These are phyloP conservation scores for Fusarium subglutinans DNA, from an alignment of 2,329 filamentous ascomycete genomes.

Conservation along the genomic window DNA sequence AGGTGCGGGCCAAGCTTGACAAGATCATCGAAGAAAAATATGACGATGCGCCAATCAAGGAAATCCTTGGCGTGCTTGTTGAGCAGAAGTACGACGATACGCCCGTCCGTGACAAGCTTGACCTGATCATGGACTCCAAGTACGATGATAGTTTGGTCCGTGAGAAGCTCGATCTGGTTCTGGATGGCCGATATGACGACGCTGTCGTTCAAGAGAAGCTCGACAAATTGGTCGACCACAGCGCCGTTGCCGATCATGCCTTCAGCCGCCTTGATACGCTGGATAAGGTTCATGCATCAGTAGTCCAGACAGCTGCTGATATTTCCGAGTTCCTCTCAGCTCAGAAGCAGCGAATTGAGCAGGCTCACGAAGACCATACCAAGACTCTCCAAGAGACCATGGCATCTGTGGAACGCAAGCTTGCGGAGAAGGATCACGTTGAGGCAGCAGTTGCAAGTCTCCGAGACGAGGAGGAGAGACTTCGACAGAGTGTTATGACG, in stretches of 20 bases:
- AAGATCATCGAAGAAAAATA: conserved; percentile 42
- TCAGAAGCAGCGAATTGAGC: conserved; percentile 77
- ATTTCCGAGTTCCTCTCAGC: conserved; percentile 82
- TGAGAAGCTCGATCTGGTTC: conserved; percentile 44
- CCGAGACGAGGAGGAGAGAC: conserved; percentile 61
- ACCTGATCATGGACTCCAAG: conserved; percentile 48
- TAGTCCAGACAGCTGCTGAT: conserved; percentile 83
- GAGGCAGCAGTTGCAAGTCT: conserved; percentile 63
- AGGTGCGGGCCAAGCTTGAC: conserved; percentile 40
- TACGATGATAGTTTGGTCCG: conserved; percentile 47
- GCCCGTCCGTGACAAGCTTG: conserved; percentile 51
- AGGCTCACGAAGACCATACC: conserved; percentile 82
- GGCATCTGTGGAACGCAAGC: conserved; percentile 80
- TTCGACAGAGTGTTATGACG: conserved; percentile 64
- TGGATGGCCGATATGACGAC: conserved; percentile 61
- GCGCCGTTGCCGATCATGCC: conserved; percentile 72
- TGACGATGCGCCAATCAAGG: conserved; percentile 44
- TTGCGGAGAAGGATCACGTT: conserved; percentile 71
- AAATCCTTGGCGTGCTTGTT: conserved; percentile 37
- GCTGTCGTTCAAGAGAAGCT: conserved; percentile 50
- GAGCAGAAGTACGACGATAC: conserved; percentile 45
- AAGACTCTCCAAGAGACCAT: conserved; percentile 82
- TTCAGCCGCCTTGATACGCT: conserved; percentile 82
- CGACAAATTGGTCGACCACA: conserved; percentile 67
- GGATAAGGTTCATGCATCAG: conserved; percentile 88